Base-by-base conservation (phyloP, 2,329 filamentous ascomycete species). In the Calonectria leucothoes region DNA sequence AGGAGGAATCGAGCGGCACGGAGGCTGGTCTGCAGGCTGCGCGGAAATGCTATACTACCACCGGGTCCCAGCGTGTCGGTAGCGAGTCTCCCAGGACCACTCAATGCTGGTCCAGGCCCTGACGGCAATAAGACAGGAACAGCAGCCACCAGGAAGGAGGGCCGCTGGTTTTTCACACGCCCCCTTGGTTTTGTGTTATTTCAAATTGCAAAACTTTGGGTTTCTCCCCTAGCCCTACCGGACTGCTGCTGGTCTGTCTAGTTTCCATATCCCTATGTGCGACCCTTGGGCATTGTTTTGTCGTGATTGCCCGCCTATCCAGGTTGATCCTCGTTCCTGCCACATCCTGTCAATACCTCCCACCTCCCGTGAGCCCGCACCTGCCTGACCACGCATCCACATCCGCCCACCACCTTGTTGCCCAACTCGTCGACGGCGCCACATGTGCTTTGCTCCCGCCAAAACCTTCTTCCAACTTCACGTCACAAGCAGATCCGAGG, bases 381-480 rank as follows among this genome's bases (percentile, higher is more conserved):
- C 45, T 67, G 70, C 66, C 74, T 70, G 66, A 8, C 35, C 61
- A 55, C 42, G 42, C 66, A 70, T 61, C 71, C 67, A 63, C 59
- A 51, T 52, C 70, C 74, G 69, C 31, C 66, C 70, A 67, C 79
- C 66, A 33, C 55, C 45, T 74, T 73, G 69, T 70, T 76, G 51
- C 65, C 68, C 73, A 76, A 77, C 78, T 69, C 76, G 72, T 69
- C 69, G 37, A 74, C 64, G 69, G 72, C 78, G 78, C 78, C 71
- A 75, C 76, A 72, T 45, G 74, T 71, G 37, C 64, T 72, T 76
- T 72, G 71, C 61, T 63, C 70, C 49, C 67, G 70, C 66, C 75
- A 63, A 78, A 80, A 80, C 77, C 70, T 79, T 80, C 75, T 73
- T 76, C 76, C 73, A 75, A 78, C 78, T 59, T 72, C 70, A 45